Evolutionary conservation across 352 stramenopile species (phyloP).

Genomic region (Pythium pyrilobum): DNA sequence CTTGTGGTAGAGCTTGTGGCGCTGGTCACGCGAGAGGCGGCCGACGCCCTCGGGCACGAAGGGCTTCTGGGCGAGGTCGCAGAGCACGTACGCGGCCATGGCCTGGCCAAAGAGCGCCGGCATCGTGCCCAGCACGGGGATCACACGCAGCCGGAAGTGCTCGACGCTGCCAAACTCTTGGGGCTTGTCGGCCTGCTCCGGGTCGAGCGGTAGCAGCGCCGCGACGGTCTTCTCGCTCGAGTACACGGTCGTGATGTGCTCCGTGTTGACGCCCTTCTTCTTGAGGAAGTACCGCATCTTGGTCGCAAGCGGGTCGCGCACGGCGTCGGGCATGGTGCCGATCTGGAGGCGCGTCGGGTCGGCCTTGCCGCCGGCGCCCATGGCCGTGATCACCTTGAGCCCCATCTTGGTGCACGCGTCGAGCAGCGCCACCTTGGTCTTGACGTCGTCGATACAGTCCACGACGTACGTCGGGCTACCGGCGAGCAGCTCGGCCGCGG

Average conservation of each 20-base stretch:
- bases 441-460: conserved; percentile 99
- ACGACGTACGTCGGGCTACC: conserved; percentile 92
- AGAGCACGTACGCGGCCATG: conserved; percentile 94
- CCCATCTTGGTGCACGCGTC: conserved; percentile 80
- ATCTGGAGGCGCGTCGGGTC: conserved; percentile 98
- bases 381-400: conserved; percentile 83
- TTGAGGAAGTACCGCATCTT: conserved; percentile 95
- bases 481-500: conserved; percentile 78
- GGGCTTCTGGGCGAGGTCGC: conserved; percentile 88
- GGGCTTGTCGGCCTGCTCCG: conserved; percentile 86
- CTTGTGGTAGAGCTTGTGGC: conserved; percentile 84
- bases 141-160: conserved; percentile 95
- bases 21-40: conserved; percentile 74
- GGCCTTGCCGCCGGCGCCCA: conserved; percentile 92
- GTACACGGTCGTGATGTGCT: conserved; percentile 86
- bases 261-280: conserved; percentile 64
- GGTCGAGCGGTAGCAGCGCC: conserved; percentile 94
- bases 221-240: conserved; percentile 95
- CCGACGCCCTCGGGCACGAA: conserved; percentile 73
- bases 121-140: conserved; percentile 93
- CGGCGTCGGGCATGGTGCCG: conserved; percentile 90
- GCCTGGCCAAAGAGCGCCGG: conserved; percentile 97
- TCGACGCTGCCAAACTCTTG: conserved; percentile 94
- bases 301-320: conserved; percentile 93
- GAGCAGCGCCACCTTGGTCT: conserved; percentile 95